Percentiles rank a stretch among this genome's conserved stretches.
Conservation (phyloP, 2,329 filamentous ascomycete species). For the Colletotrichum abscissum region DNA sequence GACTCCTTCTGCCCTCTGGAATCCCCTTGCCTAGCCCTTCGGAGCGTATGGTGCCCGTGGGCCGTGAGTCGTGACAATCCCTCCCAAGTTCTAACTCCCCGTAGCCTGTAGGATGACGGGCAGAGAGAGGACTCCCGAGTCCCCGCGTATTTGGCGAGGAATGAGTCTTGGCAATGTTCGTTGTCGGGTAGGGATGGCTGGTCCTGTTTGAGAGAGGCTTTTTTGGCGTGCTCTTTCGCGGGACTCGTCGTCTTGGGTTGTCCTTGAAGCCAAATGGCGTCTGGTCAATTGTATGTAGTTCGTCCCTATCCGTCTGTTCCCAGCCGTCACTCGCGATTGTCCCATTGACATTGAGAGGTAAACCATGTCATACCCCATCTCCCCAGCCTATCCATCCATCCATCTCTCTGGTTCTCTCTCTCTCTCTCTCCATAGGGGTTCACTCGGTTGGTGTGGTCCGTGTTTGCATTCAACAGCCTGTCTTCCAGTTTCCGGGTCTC, state of each 20-base stretch:
- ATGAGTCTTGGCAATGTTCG: conserved; percentile 26
- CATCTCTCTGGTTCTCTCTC: neutral
- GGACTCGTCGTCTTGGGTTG: neutral
- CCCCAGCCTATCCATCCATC: neutral
- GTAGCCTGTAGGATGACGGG: neutral
- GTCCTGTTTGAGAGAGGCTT: neutral
- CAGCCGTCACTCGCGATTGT: neutral
- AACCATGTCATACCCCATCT: neutral
- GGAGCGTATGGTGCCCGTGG: neutral
- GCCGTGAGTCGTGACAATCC: conserved; percentile 19
- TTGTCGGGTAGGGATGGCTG: conserved; percentile 27
- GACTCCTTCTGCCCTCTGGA: neutral
- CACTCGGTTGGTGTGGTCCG: neutral
- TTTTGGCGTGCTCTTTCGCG: neutral
- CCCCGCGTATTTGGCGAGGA: conserved; percentile 18
- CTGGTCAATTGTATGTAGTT: neutral
- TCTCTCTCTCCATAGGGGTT: neutral
- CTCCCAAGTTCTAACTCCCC: neutral
- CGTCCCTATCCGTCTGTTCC: neutral
- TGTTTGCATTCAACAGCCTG: neutral
- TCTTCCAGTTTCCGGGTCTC: neutral
- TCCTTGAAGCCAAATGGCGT: neutral
- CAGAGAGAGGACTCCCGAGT: neutral
- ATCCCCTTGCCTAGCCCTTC: neutral
- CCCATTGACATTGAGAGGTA: neutral